Evolutionary conservation across 2,329 filamentous ascomycete genomes (phyloP).

Genomic region (Alternaria solani): DNA sequence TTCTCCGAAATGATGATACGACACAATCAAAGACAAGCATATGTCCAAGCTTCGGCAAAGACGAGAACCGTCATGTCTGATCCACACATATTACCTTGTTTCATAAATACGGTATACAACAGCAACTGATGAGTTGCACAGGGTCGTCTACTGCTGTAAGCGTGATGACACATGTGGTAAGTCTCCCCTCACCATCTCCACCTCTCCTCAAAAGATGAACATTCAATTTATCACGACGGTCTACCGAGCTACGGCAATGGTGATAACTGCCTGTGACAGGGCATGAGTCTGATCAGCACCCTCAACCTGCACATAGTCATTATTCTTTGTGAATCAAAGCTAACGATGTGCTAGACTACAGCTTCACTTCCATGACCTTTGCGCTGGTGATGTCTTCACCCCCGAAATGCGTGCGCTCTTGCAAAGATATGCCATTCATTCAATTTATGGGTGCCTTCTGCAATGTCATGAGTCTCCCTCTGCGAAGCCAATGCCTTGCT

Average conservation of each 20-base stretch:
- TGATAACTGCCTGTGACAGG: slow-evolving; percentile 81
- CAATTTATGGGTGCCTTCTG: neutral
- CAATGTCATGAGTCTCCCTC: neutral
- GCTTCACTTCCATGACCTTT: neutral
- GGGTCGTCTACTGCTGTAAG: neutral
- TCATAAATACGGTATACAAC: neutral
- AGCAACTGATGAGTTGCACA: slow-evolving; percentile 19
- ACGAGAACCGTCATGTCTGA: slow-evolving; percentile 55
- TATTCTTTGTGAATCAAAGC: slow-evolving; percentile 2
- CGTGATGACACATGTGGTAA: neutral
- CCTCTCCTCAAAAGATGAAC: slow-evolving; percentile 51
- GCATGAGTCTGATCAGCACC: slow-evolving; percentile 55
- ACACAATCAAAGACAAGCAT: slow-evolving; percentile 91
- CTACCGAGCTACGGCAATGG: slow-evolving; percentile 83
- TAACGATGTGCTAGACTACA: slow-evolving; percentile 12
- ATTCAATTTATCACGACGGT: slow-evolving; percentile 76
- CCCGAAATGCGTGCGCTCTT: neutral
- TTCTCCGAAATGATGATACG: slow-evolving; percentile 74
- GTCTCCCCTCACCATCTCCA: neutral
- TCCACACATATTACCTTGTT: slow-evolving; percentile 14
- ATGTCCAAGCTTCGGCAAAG: slow-evolving; percentile 81
- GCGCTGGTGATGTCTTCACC: neutral
- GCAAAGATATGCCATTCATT: neutral
- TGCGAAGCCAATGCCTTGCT: neutral
- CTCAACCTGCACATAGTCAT: neutral